These are phyloP conservation scores for Candida sp. DNA, from an alignment of 1,139 yeast genomes.

Conservation along the genomic window DNA sequence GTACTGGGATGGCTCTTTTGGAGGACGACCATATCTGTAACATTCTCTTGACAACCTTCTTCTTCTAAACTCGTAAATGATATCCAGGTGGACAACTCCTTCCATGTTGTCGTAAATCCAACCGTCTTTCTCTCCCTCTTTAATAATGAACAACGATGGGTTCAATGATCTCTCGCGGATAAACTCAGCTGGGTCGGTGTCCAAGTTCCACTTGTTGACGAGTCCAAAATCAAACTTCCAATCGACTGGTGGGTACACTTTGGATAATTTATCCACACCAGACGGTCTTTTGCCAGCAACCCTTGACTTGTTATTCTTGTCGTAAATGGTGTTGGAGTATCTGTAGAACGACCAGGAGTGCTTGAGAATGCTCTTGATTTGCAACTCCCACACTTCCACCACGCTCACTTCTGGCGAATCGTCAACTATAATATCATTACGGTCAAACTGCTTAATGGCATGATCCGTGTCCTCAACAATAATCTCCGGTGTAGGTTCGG, in stretches of 20 bases:
- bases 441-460: constrained; percentile 29
- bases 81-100: constrained; percentile 27
- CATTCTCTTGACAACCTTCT: constrained; percentile 58
- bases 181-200: constrained; percentile 57
- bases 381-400: constrained; percentile 81
- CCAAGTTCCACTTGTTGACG: constrained; percentile 71
- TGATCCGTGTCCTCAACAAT: constrained; percentile 6
- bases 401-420: constrained; percentile 62
- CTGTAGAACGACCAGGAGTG: constrained; percentile 55
- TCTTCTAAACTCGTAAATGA: constrained; percentile 50
- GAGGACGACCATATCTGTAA: constrained; percentile 38
- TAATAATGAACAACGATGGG: constrained; percentile 24
- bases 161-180: constrained; percentile 47
- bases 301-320: constrained; percentile 52
- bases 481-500: constrained; percentile 11
- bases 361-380: constrained; percentile 65
- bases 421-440: constrained; percentile 63
- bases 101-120: constrained; percentile 44
- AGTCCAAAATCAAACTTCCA: constrained; percentile 71
- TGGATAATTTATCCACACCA: constrained; percentile 61
- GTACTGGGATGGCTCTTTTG: constrained; percentile 9
- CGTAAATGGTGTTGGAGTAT: constrained; percentile 51
- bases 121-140: constrained; percentile 46
- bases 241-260: constrained; percentile 68
- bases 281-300: constrained; percentile 63